Evolutionary conservation across 2,329 filamentous ascomycete genomes (phyloP).

Genomic region (Acrodontium crateriforme): DNA sequence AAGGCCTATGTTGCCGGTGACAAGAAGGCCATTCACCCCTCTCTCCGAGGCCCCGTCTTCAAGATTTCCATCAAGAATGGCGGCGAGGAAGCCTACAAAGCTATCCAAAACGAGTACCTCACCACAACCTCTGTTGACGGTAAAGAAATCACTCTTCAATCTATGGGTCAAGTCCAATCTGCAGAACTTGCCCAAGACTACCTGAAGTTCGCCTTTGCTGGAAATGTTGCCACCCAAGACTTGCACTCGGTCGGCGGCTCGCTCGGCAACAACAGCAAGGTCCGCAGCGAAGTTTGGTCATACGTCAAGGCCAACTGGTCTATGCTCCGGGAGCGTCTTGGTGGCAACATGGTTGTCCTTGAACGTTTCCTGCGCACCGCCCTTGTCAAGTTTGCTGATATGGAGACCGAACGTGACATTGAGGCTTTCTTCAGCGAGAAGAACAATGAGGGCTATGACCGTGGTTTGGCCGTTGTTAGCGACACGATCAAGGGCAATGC

Average conservation of each 20-base stretch:
- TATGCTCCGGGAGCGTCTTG: slow-evolving; percentile 55
- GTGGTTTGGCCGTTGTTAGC: slow-evolving; percentile 69
- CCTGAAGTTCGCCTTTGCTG: slow-evolving; percentile 65
- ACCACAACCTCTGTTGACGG: slow-evolving; percentile 76
- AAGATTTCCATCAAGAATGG: slow-evolving; percentile 64
- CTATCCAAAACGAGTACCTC: slow-evolving; percentile 74
- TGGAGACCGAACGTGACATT: slow-evolving; percentile 59
- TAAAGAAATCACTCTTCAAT: slow-evolving; percentile 68
- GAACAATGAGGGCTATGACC: slow-evolving; percentile 74
- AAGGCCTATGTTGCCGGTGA: slow-evolving; percentile 60
- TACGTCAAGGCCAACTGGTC: slow-evolving; percentile 79
- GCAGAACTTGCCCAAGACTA: slow-evolving; percentile 52
- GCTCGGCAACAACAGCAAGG: slow-evolving; percentile 58
- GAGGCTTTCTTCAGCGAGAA: slow-evolving; percentile 71
- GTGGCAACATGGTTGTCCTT: slow-evolving; percentile 69
- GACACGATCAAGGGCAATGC: slow-evolving; percentile 78
- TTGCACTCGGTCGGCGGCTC: slow-evolving; percentile 68
- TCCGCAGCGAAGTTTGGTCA: slow-evolving; percentile 65
- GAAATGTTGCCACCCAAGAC: slow-evolving; percentile 73
- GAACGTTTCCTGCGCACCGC: slow-evolving; percentile 76
- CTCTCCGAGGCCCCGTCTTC: slow-evolving; percentile 68
- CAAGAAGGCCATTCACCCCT: slow-evolving; percentile 60
- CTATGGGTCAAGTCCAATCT: slow-evolving; percentile 62
- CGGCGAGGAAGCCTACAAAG: slow-evolving; percentile 52
- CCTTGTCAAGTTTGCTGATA: slow-evolving; percentile 64